Evolutionary conservation across 116 monocot species (phyloP).

Genomic region (Papilionanthe hybrid): DNA sequence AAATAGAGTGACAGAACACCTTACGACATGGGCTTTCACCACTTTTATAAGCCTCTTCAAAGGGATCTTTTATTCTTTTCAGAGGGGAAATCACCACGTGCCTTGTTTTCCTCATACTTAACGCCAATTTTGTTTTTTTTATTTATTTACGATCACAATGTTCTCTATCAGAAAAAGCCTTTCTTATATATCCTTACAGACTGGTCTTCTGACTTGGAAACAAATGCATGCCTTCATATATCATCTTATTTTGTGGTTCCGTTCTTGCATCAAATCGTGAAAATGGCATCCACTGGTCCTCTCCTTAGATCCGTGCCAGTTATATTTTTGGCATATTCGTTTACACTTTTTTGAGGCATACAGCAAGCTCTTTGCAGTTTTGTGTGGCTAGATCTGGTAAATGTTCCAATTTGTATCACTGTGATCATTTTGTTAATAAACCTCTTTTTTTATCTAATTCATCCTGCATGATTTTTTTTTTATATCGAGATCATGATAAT

Average conservation of each 20-base stretch:
- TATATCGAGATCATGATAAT: not conserved
- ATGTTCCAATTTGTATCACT: not conserved
- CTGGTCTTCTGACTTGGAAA: not conserved
- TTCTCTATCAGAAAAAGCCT: not conserved
- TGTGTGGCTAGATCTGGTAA: not conserved
- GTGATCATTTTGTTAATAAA: not conserved
- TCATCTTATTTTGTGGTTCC: not conserved
- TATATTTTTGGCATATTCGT: not conserved
- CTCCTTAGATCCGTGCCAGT: not conserved
- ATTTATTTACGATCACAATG: not conserved
- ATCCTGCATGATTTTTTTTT: not conserved
- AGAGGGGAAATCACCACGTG: not conserved
- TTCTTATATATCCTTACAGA: not conserved
- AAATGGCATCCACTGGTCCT: not conserved
- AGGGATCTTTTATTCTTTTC: not conserved
- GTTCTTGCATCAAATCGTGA: not conserved
- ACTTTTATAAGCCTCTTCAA: not conserved
- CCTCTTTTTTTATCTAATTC: not conserved
- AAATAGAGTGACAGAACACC: not conserved
- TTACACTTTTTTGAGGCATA: not conserved
- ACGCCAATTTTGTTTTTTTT: not conserved
- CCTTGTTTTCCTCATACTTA: not conserved
- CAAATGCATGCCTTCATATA: not conserved
- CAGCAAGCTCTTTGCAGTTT: not conserved
- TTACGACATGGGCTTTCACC: not conserved